Percentiles rank a stretch among this genome's conserved stretches.
Conservation (phyloP, 2,329 filamentous ascomycete species). For the Xylaria digitata region DNA sequence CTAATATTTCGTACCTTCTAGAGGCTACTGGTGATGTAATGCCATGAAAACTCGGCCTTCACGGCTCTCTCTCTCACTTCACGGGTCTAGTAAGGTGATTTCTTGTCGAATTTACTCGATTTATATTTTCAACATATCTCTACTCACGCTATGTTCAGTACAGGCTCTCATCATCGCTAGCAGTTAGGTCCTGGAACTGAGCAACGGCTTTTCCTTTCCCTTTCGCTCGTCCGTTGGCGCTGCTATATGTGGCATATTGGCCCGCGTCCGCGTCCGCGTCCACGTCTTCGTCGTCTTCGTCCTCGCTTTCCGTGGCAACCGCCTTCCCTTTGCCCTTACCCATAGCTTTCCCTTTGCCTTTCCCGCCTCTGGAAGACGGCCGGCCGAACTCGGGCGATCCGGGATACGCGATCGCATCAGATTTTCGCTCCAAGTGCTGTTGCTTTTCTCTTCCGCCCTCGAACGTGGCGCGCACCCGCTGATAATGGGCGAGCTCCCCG, state of each 20-base stretch:
- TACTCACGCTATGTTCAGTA: constrained; percentile 55
- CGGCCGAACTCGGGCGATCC: constrained; percentile 34
- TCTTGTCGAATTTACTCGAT: not conserved
- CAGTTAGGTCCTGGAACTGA: constrained; percentile 64
- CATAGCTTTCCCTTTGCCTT: constrained; percentile 53
- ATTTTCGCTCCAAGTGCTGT: constrained; percentile 53
- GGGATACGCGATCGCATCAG: constrained; percentile 26
- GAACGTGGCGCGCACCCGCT: constrained; percentile 83
- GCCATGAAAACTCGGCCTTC: not conserved
- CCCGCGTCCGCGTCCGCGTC: constrained; percentile 49
- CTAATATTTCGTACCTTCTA: not conserved
- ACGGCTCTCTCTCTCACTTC: not conserved
- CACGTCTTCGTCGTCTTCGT: constrained; percentile 50
- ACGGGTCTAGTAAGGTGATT: not conserved
- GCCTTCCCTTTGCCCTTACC: constrained; percentile 55
- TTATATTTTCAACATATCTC: constrained; percentile 2
- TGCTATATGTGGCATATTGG: constrained; percentile 44
- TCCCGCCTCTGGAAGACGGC: constrained; percentile 31
- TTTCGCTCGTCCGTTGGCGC: constrained; percentile 53
- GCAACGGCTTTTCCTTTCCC: constrained; percentile 68
- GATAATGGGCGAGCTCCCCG: constrained; percentile 92
- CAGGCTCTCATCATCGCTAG: constrained; percentile 67
- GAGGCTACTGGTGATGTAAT: too few relatives aligned
- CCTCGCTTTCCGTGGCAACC: constrained; percentile 49
- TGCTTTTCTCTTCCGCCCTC: constrained; percentile 70